Evolutionary conservation across 192 early-diverging fungal species (phyloP).

Genomic region (Geosiphon pyriformis): DNA sequence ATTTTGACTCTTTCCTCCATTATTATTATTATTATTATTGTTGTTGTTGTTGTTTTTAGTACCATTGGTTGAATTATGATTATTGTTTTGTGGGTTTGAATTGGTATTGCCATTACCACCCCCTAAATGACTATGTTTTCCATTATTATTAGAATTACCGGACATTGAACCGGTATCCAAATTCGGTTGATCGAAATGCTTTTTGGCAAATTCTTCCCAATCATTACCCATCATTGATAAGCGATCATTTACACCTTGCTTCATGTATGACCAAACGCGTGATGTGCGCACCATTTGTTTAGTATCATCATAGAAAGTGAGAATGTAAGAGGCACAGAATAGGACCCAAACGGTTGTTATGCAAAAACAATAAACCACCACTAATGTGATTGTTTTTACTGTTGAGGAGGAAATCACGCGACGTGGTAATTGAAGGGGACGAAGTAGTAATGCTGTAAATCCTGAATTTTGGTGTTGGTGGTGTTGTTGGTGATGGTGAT

Average conservation of each 20-base stretch:
- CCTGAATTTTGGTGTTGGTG: too few relatives aligned
- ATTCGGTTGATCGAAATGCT: slow-evolving; percentile 21
- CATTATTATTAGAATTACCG: background rate
- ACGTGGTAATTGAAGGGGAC: slow-evolving; percentile 7
- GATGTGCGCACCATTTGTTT: slow-evolving; percentile 4
- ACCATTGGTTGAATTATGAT: background rate
- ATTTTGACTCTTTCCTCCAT: slow-evolving; percentile 1
- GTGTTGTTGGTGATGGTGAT: too few relatives aligned
- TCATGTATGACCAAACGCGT: slow-evolving; percentile 15
- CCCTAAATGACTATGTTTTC: slow-evolving; percentile 7
- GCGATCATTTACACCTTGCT: slow-evolving; percentile 1
- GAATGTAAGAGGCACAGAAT: slow-evolving; percentile 20
- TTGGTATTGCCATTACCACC: background rate
- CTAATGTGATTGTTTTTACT: slow-evolving; percentile 7
- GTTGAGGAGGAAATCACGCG: slow-evolving; percentile 6
- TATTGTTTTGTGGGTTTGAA: background rate
- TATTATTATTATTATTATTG: background rate
- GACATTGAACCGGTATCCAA: background rate
- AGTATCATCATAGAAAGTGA: slow-evolving; percentile 24
- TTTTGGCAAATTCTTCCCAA: slow-evolving; percentile 22
- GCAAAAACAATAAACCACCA: slow-evolving; percentile 17
- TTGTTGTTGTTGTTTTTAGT: background rate
- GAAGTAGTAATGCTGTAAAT: slow-evolving; percentile 4
- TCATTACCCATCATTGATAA: slow-evolving; percentile 19
- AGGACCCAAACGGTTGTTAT: slow-evolving; percentile 14